Evolutionary conservation across 2,329 filamentous ascomycete genomes (phyloP), one percentile per base, ranked within the genome.

Genomic region (Acrocalymma vagum): DNA sequence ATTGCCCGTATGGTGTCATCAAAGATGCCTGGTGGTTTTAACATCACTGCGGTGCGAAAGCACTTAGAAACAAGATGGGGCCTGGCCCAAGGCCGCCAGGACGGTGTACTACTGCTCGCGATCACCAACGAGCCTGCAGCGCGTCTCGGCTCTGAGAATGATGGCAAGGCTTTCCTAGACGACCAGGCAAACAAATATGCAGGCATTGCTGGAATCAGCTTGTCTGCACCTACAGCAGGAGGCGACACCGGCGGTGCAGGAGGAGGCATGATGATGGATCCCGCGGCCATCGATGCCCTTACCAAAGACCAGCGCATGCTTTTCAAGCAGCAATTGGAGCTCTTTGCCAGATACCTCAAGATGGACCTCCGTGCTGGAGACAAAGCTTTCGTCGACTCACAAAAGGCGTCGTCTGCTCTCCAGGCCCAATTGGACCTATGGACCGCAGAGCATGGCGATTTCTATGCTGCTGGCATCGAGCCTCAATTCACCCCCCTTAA

Each of bases 21-120:
- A 20, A 99, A 99, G 77, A 99, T 99, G 94, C 94, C 94, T 31
- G 94, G 93, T 77, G 94, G 94, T 49, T 99, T 99, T 83, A 99
- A 97, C 72, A 97, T 97, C 71, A 97, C 93, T 64, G 82, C 90
- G 9, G 90, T 95, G 30, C 84, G 94, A 63, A 99, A 99, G 75
- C 95, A 99, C 67, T 77, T 99, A 29, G 93, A 96, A 76, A 90
- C 88, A 11, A 83, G 90, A 71, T 99, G 93, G 91, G 94, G 94
- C 40, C 78, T 99, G 42, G 90, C 80, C 4, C 68, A 86, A 16
- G 94, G 94, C 18, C 83, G 94, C 63, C 94, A 99, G 69, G 94
- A 99, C 67, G 91, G 92, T 59, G 89, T 89, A 32, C 78, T 99
- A 47, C 78, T 97, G 42, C 77, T 97, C 43, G 92, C 88, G 48